These are phyloP conservation scores for Suhomyces kilbournensis DNA, from an alignment of 805 yeast species.

Conservation along the genomic window DNA sequence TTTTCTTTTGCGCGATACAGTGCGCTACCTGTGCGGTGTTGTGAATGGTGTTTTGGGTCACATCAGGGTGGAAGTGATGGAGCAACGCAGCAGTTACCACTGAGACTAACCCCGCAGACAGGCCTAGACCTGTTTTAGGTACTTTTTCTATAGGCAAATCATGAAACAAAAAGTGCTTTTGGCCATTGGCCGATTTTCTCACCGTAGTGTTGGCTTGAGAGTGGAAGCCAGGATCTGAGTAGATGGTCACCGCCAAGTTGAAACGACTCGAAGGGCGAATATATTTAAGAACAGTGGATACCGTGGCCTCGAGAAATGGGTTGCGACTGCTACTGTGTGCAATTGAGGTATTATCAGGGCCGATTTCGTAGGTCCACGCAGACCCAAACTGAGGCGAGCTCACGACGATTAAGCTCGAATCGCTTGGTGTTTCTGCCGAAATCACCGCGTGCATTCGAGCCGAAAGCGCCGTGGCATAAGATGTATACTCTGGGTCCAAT, in stretches of 20 bases:
- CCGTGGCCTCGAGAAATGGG: constrained; percentile 71
- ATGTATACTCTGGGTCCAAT: constrained; percentile 66
- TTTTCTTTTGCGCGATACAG: constrained; percentile 89
- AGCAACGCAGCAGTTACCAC: constrained; percentile 71
- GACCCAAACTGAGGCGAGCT: constrained; percentile 73
- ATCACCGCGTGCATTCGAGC: constrained; percentile 84
- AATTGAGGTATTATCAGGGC: constrained; percentile 23
- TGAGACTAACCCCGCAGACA: constrained; percentile 90
- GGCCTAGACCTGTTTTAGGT: constrained; percentile 93
- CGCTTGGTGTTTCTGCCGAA: constrained; percentile 7
- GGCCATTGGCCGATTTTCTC: constrained; percentile 33
- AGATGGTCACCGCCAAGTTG: constrained; percentile 54
- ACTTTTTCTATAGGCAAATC: constrained; percentile 58
- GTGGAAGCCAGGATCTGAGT: constrained; percentile 87
- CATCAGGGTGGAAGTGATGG: constrained; percentile 36
- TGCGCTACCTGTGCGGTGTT: constrained; percentile 87
- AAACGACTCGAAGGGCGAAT: constrained; percentile 32
- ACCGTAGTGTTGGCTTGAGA: constrained; percentile 54
- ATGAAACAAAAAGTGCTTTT: constrained; percentile 58
- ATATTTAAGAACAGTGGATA: constrained; percentile 55
- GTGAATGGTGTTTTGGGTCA: constrained; percentile 49
- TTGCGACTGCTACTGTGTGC: constrained; percentile 32
- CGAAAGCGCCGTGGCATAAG: constrained; percentile 84
- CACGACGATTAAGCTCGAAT: constrained; percentile 36
- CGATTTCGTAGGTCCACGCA: constrained; percentile 55